Evolutionary conservation across 768 basidiomycete genomes (phyloP).

Genomic region (Bullera alba): DNA sequence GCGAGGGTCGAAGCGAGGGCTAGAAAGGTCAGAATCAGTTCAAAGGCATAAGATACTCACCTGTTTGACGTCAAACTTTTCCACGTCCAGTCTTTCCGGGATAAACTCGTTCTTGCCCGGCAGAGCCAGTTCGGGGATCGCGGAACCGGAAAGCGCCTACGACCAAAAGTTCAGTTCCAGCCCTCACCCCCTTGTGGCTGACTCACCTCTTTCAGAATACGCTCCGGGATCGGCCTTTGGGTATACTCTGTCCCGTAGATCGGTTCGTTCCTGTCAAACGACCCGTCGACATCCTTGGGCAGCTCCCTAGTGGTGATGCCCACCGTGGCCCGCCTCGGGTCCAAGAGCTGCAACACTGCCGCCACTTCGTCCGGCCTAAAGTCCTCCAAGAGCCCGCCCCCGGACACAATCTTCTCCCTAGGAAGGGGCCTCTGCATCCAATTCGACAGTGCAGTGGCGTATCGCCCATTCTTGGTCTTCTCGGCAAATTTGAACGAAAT

Average conservation of each 20-base stretch:
- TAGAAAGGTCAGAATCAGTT: slow-evolving; percentile 40
- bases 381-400: slow-evolving; percentile 63
- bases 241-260: slow-evolving; percentile 88
- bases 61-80: slow-evolving; percentile 62
- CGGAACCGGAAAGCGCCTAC: slow-evolving; percentile 60
- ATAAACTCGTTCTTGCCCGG: slow-evolving; percentile 87
- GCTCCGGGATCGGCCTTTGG: slow-evolving; percentile 53
- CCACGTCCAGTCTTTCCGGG: slow-evolving; percentile 74
- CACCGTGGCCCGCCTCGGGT: slow-evolving; percentile 60
- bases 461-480: slow-evolving; percentile 69
- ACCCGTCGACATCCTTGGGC: slow-evolving; percentile 53
- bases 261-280: slow-evolving; percentile 58
- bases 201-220: slow-evolving; percentile 54
- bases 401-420: slow-evolving; percentile 65
- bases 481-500: slow-evolving; percentile 82
- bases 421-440: slow-evolving; percentile 75
- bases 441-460: slow-evolving; percentile 68
- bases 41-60: slow-evolving; percentile 47
- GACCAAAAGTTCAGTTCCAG: slow-evolving; percentile 2
- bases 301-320: slow-evolving; percentile 73
- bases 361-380: slow-evolving; percentile 56
- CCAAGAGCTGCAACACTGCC: slow-evolving; percentile 60
- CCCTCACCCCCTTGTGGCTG: neutral
- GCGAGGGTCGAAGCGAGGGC: slow-evolving; percentile 61
- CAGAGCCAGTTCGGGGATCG: slow-evolving; percentile 57